Evolutionary conservation across 2,329 filamentous ascomycete species (phyloP), one percentile per base, ranked within the genome.

Genomic region (Penicillium capsulatum): DNA sequence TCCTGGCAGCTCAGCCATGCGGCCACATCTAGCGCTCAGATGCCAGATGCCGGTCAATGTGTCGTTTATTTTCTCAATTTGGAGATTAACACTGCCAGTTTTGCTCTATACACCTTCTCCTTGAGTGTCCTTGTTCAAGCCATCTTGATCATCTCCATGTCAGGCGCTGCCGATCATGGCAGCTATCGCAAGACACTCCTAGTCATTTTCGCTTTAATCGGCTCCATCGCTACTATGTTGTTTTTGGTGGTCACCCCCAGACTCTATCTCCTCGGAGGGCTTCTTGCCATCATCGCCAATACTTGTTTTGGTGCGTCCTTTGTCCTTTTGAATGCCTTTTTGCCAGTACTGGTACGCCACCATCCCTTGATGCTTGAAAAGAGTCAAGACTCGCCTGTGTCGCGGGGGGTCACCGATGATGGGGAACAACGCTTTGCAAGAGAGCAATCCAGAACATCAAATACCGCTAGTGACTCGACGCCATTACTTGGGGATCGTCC

Each of bases 101-200:
- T 97, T 64, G 91, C 89, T 61, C 94, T 97, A 88, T 97, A 97
- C 68, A 96, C 89, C 2, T 98, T 98, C 66, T 94, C 89, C 42
- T 73, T 94, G 57, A 94, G 87, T 61, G 92, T 98, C 1, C 66
- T 96, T 14, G 65, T 96, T 8, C 92, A 98, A 63, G 86, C 90
- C 1, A 67, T 97, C 17, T 70, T 97, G 19, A 94, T 98, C 30
- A 88, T 98, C 48, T 94, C 89, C 59, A 95, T 98, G 74, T 95
- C 89, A 58, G 92, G 87, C 39, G 90, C 91, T 6, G 92, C 92
- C 41, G 92, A 98, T 63, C 91, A 97, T 66, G 92, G 92, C 47
- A 84, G 79, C 53, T 92, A 90, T 69, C 82, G 92, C 44, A 98
- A 97, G 73, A 84, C 81, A 38, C 77, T 98, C 14, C 74, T 98